Evolutionary conservation across 169 alveolate species (phyloP).

Genomic region (Babesia bigemina): DNA sequence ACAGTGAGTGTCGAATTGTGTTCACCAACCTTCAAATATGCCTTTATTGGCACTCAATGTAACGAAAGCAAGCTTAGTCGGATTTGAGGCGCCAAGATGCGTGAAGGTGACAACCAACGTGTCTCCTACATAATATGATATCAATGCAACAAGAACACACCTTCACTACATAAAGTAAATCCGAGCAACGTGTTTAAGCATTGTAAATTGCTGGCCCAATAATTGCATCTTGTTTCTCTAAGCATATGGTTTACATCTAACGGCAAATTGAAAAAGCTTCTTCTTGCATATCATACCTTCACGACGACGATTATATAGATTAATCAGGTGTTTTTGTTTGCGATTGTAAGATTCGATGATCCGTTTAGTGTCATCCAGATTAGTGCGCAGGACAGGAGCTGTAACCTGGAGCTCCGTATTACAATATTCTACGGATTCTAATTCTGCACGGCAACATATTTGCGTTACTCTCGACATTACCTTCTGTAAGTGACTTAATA

Average conservation of each 20-base stretch:
- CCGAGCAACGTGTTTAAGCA: constrained; percentile 5
- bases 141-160: neutral
- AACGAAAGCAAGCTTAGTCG: neutral
- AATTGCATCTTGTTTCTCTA: neutral
- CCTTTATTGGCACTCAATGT: neutral
- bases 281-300: neutral
- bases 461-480: neutral
- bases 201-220: neutral
- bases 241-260: neutral
- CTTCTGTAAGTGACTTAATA: neutral
- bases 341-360: neutral
- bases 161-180: neutral
- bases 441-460: neutral
- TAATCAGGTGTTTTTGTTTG: neutral
- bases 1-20: neutral
- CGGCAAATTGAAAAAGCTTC: neutral
- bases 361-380: neutral
- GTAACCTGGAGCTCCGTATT: neutral
- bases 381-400: neutral
- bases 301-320: neutral
- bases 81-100: neutral
- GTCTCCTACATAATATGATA: neutral
- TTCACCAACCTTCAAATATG: constrained; percentile 28
- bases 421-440: neutral
- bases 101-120: neutral